phyloP scores from a whole-genome alignment of 495 filamentous ascomycete species.

The Penicillium ochrochloron region DNA sequence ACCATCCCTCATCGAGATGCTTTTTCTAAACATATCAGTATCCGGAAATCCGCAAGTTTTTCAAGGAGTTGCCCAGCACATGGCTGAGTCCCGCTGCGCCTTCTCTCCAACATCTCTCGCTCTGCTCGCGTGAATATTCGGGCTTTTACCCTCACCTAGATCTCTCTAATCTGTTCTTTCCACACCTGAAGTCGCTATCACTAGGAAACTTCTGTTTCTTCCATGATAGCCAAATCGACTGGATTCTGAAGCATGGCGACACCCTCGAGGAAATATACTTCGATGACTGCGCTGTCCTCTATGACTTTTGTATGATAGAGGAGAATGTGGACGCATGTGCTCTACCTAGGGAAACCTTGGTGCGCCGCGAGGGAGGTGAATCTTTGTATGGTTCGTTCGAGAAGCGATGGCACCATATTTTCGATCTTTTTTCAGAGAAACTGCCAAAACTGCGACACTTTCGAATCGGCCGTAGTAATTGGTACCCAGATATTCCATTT shows the following conservation, averaged over 20 bases:
- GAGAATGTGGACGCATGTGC: constrained; percentile 12
- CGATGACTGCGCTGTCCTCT: constrained; percentile 24
- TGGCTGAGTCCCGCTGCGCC: constrained; percentile 30
- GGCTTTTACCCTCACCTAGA: constrained; percentile 29
- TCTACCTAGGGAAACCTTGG: constrained; percentile 9
- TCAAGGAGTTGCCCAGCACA: constrained; percentile 15
- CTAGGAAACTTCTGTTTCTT: constrained; percentile 33
- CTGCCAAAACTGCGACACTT: constrained; percentile 17
- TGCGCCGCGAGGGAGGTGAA: not conserved
- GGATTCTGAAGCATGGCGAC: constrained; percentile 20
- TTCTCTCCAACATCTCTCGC: constrained; percentile 31
- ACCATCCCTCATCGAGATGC: not conserved
- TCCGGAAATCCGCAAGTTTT: constrained; percentile 18
- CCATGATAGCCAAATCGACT: constrained; percentile 32
- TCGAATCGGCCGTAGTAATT: constrained; percentile 14
- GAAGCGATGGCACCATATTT: constrained; percentile 20
- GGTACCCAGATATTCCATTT: constrained; percentile 13
- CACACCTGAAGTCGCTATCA: constrained; percentile 27
- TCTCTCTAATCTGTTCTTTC: constrained; percentile 27
- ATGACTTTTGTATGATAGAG: constrained; percentile 15
- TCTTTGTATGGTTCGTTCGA: constrained; percentile 8
- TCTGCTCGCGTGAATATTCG: constrained; percentile 28
- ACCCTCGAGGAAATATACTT: constrained; percentile 26
- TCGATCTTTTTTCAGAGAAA: constrained; percentile 13
- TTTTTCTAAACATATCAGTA: constrained; percentile 4